phyloP scores from a whole-genome alignment of 192 early-diverging fungal species.

The Chytriomyces confervae region DNA sequence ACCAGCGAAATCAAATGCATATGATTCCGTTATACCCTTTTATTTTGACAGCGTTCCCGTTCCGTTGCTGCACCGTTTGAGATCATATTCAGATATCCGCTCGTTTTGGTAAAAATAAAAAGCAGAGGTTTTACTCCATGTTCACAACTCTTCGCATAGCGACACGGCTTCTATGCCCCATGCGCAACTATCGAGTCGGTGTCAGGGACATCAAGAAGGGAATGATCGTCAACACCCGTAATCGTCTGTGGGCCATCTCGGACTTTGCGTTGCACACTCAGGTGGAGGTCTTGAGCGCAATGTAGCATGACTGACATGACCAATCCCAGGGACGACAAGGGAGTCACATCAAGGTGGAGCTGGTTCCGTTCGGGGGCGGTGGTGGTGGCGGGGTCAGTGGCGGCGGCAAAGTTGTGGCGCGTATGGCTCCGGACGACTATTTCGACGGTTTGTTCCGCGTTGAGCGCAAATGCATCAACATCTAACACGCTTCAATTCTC shows the following conservation, averaged over 20 bases:
- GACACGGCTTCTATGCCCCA: not conserved
- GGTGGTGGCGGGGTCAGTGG: not conserved
- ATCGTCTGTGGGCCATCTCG: constrained; percentile 18
- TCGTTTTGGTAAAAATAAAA: too few species aligned
- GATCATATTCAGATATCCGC: too few species aligned
- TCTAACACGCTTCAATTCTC: too few species aligned
- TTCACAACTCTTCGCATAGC: too few species aligned
- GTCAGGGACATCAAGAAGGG: constrained; percentile 18
- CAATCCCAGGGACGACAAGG: constrained; percentile 24
- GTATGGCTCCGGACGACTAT: constrained; percentile 1
- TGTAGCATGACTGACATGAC: too few species aligned
- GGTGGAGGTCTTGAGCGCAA: too few species aligned
- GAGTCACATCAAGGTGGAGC: constrained; percentile 33
- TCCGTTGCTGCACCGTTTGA: too few species aligned
- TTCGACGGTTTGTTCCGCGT: constrained; percentile 25
- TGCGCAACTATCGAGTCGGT: constrained; percentile 6
- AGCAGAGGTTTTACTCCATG: too few species aligned
- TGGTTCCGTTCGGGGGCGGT: constrained; percentile 15
- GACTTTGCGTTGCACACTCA: constrained; percentile 35
- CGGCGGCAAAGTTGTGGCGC: constrained; percentile 25
- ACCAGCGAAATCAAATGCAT: too few species aligned
- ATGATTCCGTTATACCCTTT: too few species aligned
- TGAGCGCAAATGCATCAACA: not conserved
- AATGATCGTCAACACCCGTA: not conserved
- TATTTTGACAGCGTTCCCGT: too few species aligned